phyloP scores from a whole-genome alignment of 2,329 filamentous ascomycete genomes.

The Claviceps cyperi region DNA sequence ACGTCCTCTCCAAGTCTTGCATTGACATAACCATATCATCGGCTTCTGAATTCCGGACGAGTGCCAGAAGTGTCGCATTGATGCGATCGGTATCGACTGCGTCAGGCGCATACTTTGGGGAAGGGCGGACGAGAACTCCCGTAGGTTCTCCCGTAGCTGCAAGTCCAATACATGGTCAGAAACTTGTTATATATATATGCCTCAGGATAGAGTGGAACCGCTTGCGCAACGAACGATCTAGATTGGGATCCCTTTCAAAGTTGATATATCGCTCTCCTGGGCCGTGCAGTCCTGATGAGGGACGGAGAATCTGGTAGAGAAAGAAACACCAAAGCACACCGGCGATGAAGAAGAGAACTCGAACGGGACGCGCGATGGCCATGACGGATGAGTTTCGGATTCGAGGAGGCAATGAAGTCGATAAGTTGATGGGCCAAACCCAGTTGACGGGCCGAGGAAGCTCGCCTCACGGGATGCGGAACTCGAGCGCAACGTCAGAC shows the following conservation, averaged over 20 bases:
- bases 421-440: background rate
- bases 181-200: background rate
- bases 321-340: slow-evolving; percentile 65
- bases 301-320: slow-evolving; percentile 58
- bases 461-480: background rate
- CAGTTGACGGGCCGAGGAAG: background rate
- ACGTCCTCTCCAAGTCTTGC: slow-evolving; percentile 81
- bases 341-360: slow-evolving; percentile 59
- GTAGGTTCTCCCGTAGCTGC: slow-evolving; percentile 72
- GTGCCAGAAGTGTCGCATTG: slow-evolving; percentile 79
- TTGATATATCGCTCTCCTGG: slow-evolving; percentile 32
- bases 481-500: background rate
- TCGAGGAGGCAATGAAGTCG: background rate
- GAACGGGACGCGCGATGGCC: slow-evolving; percentile 75
- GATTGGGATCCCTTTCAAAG: slow-evolving; percentile 66
- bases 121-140: slow-evolving; percentile 58
- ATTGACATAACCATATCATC: slow-evolving; percentile 76
- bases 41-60: slow-evolving; percentile 87
- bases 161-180: slow-evolving; percentile 7
- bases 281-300: slow-evolving; percentile 31
- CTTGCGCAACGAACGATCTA: slow-evolving; percentile 54
- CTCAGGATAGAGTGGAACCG: background rate
- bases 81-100: slow-evolving; percentile 67
- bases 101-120: slow-evolving; percentile 63
- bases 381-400: slow-evolving; percentile 30